Evolutionary conservation across 2,329 filamentous ascomycete species (phyloP).

Genomic region (Chalaropsis ovoidea): DNA sequence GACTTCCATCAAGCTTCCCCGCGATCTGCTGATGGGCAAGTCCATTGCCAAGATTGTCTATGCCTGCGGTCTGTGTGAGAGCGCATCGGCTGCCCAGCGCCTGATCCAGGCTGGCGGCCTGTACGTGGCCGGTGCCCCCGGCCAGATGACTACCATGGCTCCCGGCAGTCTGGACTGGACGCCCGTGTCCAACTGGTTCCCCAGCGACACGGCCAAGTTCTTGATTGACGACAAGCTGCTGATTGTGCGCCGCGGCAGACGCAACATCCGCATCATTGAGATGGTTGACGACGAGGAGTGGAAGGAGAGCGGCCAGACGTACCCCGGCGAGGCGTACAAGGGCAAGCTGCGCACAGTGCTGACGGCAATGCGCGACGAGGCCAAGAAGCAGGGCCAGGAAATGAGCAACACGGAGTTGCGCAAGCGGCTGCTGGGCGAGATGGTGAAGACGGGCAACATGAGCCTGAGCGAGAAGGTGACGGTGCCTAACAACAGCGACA

Average conservation of each 20-base stretch:
- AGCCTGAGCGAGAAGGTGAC: constrained; percentile 27
- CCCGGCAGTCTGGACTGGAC: constrained; percentile 49
- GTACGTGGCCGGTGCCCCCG: constrained; percentile 49
- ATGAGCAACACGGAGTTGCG: constrained; percentile 30
- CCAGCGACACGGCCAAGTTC: constrained; percentile 48
- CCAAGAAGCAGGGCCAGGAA: constrained; percentile 31
- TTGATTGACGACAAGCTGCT: constrained; percentile 50
- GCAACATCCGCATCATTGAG: constrained; percentile 52
- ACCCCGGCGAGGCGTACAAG: constrained; percentile 45
- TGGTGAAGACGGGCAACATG: constrained; percentile 17
- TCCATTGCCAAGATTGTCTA: constrained; percentile 51
- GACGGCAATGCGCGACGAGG: constrained; percentile 33
- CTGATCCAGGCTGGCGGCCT: constrained; percentile 46
- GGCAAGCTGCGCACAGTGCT: constrained; percentile 40
- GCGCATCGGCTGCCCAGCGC: constrained; percentile 48
- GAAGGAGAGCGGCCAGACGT: constrained; percentile 39
- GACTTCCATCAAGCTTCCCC: constrained; percentile 50
- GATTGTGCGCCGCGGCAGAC: constrained; percentile 53
- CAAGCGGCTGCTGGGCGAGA: constrained; percentile 29
- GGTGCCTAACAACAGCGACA: constrained; percentile 36
- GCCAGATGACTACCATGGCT: constrained; percentile 35
- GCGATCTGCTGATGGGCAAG: constrained; percentile 43
- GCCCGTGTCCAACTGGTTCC: constrained; percentile 50
- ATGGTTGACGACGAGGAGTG: constrained; percentile 49
- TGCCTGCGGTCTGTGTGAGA: constrained; percentile 49